Conservation (phyloP, 805 yeast genomes). For the Metschnikowia hibisci region DNA sequence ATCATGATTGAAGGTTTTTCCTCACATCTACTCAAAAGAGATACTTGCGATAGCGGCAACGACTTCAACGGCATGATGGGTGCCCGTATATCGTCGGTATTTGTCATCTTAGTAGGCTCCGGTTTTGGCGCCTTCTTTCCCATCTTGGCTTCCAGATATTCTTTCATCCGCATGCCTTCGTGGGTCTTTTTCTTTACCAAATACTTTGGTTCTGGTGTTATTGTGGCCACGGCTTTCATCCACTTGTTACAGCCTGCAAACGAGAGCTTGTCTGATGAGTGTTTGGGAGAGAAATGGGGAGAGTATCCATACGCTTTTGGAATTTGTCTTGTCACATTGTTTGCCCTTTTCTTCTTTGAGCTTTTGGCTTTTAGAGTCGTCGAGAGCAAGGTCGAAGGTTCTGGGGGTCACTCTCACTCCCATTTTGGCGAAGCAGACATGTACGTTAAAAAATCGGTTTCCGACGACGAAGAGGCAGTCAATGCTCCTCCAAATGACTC, state of each 20-base stretch:
- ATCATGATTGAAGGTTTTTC: slow-evolving; percentile 11
- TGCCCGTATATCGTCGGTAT: slow-evolving; percentile 58
- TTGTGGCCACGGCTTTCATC: slow-evolving; percentile 75
- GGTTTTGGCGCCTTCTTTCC: slow-evolving; percentile 60
- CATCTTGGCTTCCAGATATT: slow-evolving; percentile 53
- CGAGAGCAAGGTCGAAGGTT: slow-evolving; percentile 31
- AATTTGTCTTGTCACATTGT: slow-evolving; percentile 47
- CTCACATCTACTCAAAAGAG: slow-evolving; percentile 20
- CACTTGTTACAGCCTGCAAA: slow-evolving; percentile 70
- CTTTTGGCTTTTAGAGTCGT: slow-evolving; percentile 45
- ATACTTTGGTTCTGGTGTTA: slow-evolving; percentile 81
- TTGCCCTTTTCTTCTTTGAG: slow-evolving; percentile 51
- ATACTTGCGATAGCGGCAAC: slow-evolving; percentile 37
- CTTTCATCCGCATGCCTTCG: slow-evolving; percentile 54
- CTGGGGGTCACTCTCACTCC: slow-evolving; percentile 29
- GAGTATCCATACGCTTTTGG: slow-evolving; percentile 56
- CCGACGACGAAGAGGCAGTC: slow-evolving; percentile 16
- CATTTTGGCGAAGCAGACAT: slow-evolving; percentile 48
- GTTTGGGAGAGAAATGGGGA: slow-evolving; percentile 58
- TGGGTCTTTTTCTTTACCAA: slow-evolving; percentile 66
- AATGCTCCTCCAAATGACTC: slow-evolving; percentile 7
- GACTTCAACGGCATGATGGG: slow-evolving; percentile 46
- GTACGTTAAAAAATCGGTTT: slow-evolving; percentile 27
- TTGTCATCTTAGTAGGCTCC: slow-evolving; percentile 55
- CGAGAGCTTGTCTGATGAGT: slow-evolving; percentile 50